Evolutionary conservation across 2,329 filamentous ascomycete species (phyloP).

Genomic region (Hymenoscyphus fraxineus): DNA sequence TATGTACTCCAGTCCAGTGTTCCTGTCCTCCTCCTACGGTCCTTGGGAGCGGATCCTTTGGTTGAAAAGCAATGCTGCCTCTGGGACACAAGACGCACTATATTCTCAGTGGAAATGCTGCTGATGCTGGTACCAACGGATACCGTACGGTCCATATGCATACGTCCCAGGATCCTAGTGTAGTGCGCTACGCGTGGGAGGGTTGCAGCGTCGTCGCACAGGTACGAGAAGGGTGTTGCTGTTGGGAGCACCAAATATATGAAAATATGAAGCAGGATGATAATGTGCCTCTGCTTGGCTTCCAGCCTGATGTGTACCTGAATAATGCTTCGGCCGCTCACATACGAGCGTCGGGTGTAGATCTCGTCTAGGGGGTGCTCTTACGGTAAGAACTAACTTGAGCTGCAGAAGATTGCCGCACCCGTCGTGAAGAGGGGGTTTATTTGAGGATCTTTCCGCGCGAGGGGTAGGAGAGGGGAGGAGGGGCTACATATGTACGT

Average conservation of each 20-base stretch:
- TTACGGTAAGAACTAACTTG: neutral
- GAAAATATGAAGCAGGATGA: neutral
- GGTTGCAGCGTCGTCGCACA: conserved; percentile 1
- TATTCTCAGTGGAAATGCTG: neutral
- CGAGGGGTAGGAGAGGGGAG: neutral
- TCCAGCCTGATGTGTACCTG: conserved; percentile 4
- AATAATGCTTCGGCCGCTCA: neutral
- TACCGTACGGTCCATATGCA: neutral
- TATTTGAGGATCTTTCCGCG: neutral
- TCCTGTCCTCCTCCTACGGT: neutral
- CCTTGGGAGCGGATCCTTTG: neutral
- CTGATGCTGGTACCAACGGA: neutral
- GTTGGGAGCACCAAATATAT: neutral
- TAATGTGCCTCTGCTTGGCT: neutral
- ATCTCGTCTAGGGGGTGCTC: neutral
- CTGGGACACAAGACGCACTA: conserved; percentile 1
- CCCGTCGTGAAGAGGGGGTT: conserved; percentile 1
- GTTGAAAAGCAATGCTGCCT: neutral
- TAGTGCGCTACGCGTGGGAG: conserved; percentile 1
- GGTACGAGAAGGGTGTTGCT: neutral
- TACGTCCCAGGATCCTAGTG: neutral
- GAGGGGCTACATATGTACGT: conserved; percentile 1
- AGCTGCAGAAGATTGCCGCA: neutral
- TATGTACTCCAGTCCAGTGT: neutral
- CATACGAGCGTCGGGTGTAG: conserved; percentile 4